Evolutionary conservation across 2,329 filamentous ascomycete genomes (phyloP), one percentile per base, ranked within the genome.

Genomic region (Clarireedia monteithiana): DNA sequence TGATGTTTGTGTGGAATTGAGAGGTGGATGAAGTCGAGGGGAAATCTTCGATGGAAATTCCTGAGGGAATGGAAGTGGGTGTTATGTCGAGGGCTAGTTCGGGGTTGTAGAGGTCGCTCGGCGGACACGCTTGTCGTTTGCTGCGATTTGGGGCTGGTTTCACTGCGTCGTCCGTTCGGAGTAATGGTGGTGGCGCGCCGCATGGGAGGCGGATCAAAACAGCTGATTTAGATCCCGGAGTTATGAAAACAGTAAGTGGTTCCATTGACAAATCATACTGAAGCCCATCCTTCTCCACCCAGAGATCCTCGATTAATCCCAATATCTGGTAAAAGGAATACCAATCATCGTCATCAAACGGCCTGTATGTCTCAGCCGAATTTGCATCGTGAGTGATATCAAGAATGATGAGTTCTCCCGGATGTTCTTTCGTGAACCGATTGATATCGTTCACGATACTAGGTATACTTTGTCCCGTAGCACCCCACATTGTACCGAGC

Each of bases 351-450:
- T 20, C 46, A 42, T 42, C 27, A 46, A 38, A 38, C 3, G 17
- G 12, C 17, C 2, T 52, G 17, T 40, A 52, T 24, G 12, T 15
- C 2, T 38, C 23, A 7, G 6, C 23, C 20, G n/a, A 20, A 36
- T 59, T 47, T 38, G 58, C 47, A 51, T 66, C 63, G 40, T 65
- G 63, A 10, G 47, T 56, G 6, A 66, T 42, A 39, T 66, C 63
- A 6, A 66, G 49, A 23, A 65, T 53, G 36, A 65, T 62, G 5
- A 66, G 57, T 51, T 66, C 64, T 0, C 64, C 61, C 0, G 63
- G 63, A 46, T 60, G 12, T 17, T 59, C 55, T 7, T 39, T 12
- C 10, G 53, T 65, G 57, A 66, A 66, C 24, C 15, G 27, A 40
- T 66, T 65, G 17, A 64, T 55, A 23, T 65, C 60, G 2, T 38